phyloP scores from a whole-genome alignment of 371 early-diverging fungal genomes.

The Rhizopus sp. region DNA sequence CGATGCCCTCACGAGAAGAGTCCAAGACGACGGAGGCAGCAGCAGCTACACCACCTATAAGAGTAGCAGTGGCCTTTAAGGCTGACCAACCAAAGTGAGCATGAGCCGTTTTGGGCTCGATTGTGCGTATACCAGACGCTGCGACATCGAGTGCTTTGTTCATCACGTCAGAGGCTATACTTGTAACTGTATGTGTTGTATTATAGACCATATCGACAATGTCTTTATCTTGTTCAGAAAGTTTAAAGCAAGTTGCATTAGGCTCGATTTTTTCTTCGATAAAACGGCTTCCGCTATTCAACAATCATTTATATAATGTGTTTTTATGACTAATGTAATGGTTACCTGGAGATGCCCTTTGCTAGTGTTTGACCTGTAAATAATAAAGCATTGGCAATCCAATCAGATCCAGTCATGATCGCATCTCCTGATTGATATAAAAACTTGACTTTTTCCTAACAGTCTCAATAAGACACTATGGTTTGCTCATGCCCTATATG shows the following conservation, averaged over 20 bases:
- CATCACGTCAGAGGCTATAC: conserved; percentile 22
- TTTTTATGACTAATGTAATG: not conserved
- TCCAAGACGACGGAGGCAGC: conserved; percentile 30
- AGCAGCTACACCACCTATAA: conserved; percentile 33
- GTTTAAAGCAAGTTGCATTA: conserved; percentile 17
- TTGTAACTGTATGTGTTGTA: conserved; percentile 26
- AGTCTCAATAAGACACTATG: not conserved
- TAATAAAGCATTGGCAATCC: conserved; percentile 37
- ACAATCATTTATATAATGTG: not conserved
- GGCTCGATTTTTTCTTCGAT: conserved; percentile 31
- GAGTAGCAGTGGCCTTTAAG: conserved; percentile 33
- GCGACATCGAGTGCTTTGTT: conserved; percentile 30
- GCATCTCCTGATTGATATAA: conserved; percentile 38
- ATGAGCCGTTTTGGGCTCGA: conserved; percentile 31
- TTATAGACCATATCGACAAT: conserved; percentile 32
- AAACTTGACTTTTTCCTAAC: conserved; percentile 21
- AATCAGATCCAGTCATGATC: conserved; percentile 38
- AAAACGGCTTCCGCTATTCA: conserved; percentile 20
- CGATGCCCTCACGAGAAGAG: conserved; percentile 34
- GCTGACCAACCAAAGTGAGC: conserved; percentile 39
- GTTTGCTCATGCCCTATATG: not conserved
- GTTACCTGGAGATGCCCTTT: conserved; percentile 27
- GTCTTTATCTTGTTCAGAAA: conserved; percentile 29
- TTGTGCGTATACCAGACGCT: conserved; percentile 18
- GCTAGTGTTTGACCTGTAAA: conserved; percentile 37